Base-by-base conservation (phyloP, 139 green algal genomes). In the Picochlorum sp. region DNA sequence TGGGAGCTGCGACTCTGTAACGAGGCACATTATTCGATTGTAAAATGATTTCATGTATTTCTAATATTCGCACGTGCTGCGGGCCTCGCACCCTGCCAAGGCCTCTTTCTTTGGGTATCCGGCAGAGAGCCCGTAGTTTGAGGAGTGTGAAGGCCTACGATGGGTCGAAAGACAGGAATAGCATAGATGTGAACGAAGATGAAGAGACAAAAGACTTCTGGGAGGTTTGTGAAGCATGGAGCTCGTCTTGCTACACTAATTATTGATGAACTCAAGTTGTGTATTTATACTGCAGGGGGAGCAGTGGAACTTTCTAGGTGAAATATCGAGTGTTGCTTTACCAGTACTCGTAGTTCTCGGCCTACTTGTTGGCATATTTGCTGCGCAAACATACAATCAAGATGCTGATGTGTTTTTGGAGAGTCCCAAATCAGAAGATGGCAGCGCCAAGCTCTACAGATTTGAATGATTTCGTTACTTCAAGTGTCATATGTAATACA, bases 331-430 rank as follows among this genome's bases (percentile, higher is more conserved):
- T 16, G 14, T 59, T 59, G 37, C 60, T 15, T 21, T 66, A 5
- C 60, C 60, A 41, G 24, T 66, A 34, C 41, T 66, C 13, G 38
- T 66, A 31, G 28, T 44, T 0, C 15, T 38, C 13, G 60, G 30
- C 8, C 13, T 55, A 23, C n/a, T 20, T 59, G 24, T 55, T 45
- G 60, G 60, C 0, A 21, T 66, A 13, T 66, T 66, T 57, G 49
- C 47, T 57, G 60, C 60, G 28, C 23, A 38, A 10, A 59, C 34
- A 26, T 66, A 66, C 60, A 66, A 66, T 66, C 23, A 66, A 41
- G 60, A 55, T 56, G 60, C 60, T 28, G 23, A 14, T 11, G 60
- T 66, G 18, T 66, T 66, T 41, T 23, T 65, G 31, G 34, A 66
- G 14, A 59, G 47, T 55, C 60, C 37, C 13, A 66, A 66, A 23